Base-by-base conservation (phyloP, 177 flowering plant genomes). In the Vitis hybrid region DNA sequence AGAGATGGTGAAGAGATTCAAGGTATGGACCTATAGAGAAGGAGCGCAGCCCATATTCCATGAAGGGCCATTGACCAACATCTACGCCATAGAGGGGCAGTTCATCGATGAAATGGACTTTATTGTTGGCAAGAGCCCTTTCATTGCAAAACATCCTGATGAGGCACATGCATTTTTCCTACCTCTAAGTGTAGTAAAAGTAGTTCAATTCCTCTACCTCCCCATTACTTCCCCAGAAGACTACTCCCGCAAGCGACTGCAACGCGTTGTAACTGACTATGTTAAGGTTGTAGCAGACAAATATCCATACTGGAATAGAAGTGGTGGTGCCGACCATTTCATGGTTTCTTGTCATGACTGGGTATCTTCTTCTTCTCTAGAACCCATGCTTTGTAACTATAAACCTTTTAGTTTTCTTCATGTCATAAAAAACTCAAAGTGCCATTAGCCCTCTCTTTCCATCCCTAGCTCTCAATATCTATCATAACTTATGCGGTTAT, bases 1-100 rank as follows among this genome's bases (percentile, higher is more conserved):
- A 18, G 92, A 89, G 74, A 89, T 89, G 90, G 80, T 49, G 82
- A 83, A 81, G 75, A 76, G 78, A 56, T 77, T 83, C 71, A 84
- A 83, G 73, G 76, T 89, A 11, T 89, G 88, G 88, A 51, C 58
- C 0, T 89, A 89, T 76, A 82, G 47, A 14, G 93, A 89, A 81
- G 93, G 93, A 64, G 88, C 83, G 71, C 74, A 44, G 3, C 93
- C 93, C 8, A 50, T 83, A 14, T 60, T 73, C 2, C 87, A 83
- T 31, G 73, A 71, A 15, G 87, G 87, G 2, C 85, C 85, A 11
- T 13, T 76, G 22, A 78, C 76, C 73, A 66, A 74, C 75, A 74
- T 84, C 53, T 84, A 84, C 69, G 72, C 80, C 10, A 76, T 73
- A 13, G 85, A 80, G 56, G 87, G 87, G 33, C 84, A 80, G 8